Conservation (phyloP, 1,139 yeast genomes). For the Kodamaea ohmeri region DNA sequence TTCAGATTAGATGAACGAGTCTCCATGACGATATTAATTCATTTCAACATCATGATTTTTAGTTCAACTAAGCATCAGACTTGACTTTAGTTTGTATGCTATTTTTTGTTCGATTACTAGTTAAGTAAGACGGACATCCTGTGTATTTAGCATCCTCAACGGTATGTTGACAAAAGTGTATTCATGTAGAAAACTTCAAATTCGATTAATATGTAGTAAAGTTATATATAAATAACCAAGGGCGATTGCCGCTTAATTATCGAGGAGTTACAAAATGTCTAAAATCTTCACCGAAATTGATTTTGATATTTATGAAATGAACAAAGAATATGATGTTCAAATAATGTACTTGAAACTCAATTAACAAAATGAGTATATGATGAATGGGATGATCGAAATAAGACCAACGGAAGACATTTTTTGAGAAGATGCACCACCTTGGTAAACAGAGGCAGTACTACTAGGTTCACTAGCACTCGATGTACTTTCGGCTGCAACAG, state of each 20-base stretch:
- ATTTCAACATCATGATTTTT: slow-evolving; percentile 22
- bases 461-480: neutral
- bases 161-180: slow-evolving; percentile 23
- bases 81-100: slow-evolving; percentile 4
- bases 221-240: neutral
- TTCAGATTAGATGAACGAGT: neutral
- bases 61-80: slow-evolving; percentile 8
- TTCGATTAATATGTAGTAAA: neutral
- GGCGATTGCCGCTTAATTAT: too few relatives aligned
- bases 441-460: slow-evolving; percentile 1
- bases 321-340: too few relatives aligned
- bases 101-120: slow-evolving; percentile 9
- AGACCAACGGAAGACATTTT: slow-evolving; percentile 4
- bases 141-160: slow-evolving; percentile 35
- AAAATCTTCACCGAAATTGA: neutral
- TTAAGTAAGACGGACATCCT: slow-evolving; percentile 16
- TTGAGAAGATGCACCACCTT: slow-evolving; percentile 4
- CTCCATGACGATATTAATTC: slow-evolving; percentile 18
- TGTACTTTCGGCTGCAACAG: slow-evolving; percentile 5
- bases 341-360: slow-evolving; percentile 1
- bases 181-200: neutral
- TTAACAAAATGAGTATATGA: slow-evolving; percentile 7
- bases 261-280: too few relatives aligned
- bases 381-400: slow-evolving; percentile 2
- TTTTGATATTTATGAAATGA: neutral